Conservation (phyloP, 352 stramenopile species). For the Pseudoperonospora humuli region DNA sequence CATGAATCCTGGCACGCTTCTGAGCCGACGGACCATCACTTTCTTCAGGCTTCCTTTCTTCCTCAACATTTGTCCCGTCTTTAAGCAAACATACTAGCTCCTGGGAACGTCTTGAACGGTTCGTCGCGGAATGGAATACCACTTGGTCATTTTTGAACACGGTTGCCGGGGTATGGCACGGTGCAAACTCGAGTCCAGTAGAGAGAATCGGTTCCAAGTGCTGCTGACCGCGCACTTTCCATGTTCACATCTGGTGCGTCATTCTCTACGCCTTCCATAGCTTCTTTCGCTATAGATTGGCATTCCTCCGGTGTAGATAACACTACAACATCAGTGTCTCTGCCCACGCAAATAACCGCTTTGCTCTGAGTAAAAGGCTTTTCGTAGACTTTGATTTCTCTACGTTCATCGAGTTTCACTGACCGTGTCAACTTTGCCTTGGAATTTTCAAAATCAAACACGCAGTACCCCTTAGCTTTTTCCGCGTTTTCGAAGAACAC, state of each 20-base stretch:
- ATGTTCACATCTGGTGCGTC: slow-evolving; percentile 2
- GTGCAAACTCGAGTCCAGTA: not conserved
- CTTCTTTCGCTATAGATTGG: not conserved
- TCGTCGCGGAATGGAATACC: not conserved
- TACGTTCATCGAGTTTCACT: slow-evolving; percentile 14
- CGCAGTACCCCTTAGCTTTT: slow-evolving; percentile 12
- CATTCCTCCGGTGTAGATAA: not conserved
- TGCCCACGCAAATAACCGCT: not conserved
- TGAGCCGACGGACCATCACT: slow-evolving; percentile 4
- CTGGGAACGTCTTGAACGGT: not conserved
- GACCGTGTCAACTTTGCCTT: slow-evolving; percentile 13
- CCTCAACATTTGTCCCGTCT: not conserved
- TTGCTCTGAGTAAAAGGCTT: not conserved
- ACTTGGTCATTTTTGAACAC: slow-evolving; percentile 1
- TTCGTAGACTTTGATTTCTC: not conserved
- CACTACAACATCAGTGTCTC: not conserved
- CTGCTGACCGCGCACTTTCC: too few species aligned
- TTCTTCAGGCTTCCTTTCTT: slow-evolving; percentile 6
- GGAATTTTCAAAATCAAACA: slow-evolving; percentile 9
- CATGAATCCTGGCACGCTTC: slow-evolving; percentile 8
- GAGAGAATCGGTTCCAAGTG: too few species aligned
- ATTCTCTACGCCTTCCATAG: slow-evolving; percentile 3
- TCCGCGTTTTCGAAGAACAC: slow-evolving; percentile 18
- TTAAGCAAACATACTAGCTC: slow-evolving; percentile 3
- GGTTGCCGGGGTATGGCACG: not conserved